Evolutionary conservation across 805 yeast genomes (phyloP).

Genomic region (Phaffomyces opuntiae): DNA sequence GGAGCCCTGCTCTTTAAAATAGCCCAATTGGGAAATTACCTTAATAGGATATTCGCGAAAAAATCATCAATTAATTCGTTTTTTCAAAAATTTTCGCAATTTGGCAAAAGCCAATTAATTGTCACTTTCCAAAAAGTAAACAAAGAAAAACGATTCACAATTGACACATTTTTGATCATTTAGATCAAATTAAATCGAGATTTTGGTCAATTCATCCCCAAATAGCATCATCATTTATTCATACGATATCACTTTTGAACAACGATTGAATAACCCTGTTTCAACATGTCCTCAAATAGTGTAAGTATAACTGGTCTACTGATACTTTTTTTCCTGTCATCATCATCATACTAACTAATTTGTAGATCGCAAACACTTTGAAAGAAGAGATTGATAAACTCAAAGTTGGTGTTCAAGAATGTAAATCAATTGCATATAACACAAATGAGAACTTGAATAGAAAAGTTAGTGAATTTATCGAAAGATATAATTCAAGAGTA

Average conservation of each 20-base stretch:
- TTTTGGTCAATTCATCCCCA: too few species aligned
- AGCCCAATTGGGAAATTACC: neutral
- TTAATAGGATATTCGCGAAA: too few species aligned
- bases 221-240: too few species aligned
- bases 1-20: slow-evolving; percentile 27
- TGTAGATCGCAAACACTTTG: slow-evolving; percentile 2
- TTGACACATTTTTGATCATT: too few species aligned
- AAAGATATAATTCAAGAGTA: slow-evolving; percentile 16
- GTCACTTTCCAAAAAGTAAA: neutral
- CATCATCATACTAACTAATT: neutral
- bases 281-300: slow-evolving; percentile 3
- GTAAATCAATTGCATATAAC: slow-evolving; percentile 13
- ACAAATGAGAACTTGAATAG: slow-evolving; percentile 18
- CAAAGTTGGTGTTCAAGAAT: slow-evolving; percentile 17
- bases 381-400: slow-evolving; percentile 21
- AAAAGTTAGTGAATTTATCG: slow-evolving; percentile 18
- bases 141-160: too few species aligned
- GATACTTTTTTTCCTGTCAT: neutral
- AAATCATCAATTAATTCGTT: neutral
- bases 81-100: neutral
- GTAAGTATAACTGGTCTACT: neutral
- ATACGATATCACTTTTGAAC: neutral
- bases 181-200: too few species aligned
- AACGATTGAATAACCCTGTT: neutral
- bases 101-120: neutral